Evolutionary conservation across 2,329 filamentous ascomycete species (phyloP).

Genomic region (Aureobasidium sp.): DNA sequence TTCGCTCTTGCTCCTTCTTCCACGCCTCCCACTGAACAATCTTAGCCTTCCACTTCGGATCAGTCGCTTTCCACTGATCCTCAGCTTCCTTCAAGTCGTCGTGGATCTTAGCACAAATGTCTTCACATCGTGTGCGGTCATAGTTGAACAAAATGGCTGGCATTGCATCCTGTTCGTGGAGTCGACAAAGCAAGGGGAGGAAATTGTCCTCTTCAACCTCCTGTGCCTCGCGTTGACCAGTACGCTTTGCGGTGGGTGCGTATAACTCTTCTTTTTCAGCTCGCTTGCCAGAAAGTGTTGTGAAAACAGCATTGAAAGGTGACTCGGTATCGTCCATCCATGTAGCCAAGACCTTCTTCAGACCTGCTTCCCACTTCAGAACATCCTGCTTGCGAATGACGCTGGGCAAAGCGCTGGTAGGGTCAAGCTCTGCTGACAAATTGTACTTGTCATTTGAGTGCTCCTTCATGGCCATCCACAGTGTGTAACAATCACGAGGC

Average conservation of each 20-base stretch:
- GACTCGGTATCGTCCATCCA: slow-evolving; percentile 55
- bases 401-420: slow-evolving; percentile 41
- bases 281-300: slow-evolving; percentile 36
- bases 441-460: slow-evolving; percentile 40
- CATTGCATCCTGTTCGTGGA: slow-evolving; percentile 58
- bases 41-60: slow-evolving; percentile 53
- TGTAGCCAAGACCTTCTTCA: slow-evolving; percentile 51
- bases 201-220: slow-evolving; percentile 35
- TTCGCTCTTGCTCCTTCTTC: slow-evolving; percentile 42
- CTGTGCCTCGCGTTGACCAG: slow-evolving; percentile 20
- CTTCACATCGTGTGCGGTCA: slow-evolving; percentile 59
- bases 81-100: slow-evolving; percentile 50
- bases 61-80: slow-evolving; percentile 48
- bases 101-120: slow-evolving; percentile 47
- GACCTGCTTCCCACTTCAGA: slow-evolving; percentile 53
- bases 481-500: slow-evolving; percentile 59
- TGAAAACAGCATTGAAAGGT: slow-evolving; percentile 46
- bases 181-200: slow-evolving; percentile 51
- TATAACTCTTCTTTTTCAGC: neutral
- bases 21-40: slow-evolving; percentile 53
- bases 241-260: slow-evolving; percentile 19
- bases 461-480: slow-evolving; percentile 59
- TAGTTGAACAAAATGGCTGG: slow-evolving; percentile 75
- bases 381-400: slow-evolving; percentile 60
- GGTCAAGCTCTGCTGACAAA: slow-evolving; percentile 46